phyloP scores from a whole-genome alignment of 139 green algal genomes.

The Chlamydomonas urium region DNA sequence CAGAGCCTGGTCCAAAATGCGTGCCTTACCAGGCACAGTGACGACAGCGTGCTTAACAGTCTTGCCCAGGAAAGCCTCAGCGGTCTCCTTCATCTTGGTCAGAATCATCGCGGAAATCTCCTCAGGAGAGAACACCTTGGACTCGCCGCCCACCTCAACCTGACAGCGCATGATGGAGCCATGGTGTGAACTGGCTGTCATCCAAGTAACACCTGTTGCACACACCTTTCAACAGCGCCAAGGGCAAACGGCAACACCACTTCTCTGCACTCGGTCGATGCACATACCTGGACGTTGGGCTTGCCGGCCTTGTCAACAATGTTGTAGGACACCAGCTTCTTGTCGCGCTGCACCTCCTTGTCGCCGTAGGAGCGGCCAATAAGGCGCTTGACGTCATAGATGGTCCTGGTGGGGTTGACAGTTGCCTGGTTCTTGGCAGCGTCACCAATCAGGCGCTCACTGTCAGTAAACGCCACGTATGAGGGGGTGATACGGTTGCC shows the following conservation, averaged over 20 bases:
- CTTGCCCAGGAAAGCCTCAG: conserved; percentile 83
- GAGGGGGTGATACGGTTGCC: conserved; percentile 98
- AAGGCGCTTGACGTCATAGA: conserved; percentile 98
- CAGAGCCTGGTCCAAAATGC: too few relatives aligned
- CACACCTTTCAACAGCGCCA: too few relatives aligned
- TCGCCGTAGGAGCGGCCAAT: conserved; percentile 95
- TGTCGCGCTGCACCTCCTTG: conserved; percentile 93
- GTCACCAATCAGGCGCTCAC: conserved; percentile 98
- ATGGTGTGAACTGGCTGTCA: too few relatives aligned
- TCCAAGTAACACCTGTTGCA: too few relatives aligned
- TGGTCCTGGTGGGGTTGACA: conserved; percentile 85
- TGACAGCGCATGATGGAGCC: too few relatives aligned
- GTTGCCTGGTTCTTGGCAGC: conserved; percentile 97
- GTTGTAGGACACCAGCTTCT: conserved; percentile 94
- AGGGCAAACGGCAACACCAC: too few relatives aligned
- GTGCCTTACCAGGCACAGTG: too few relatives aligned
- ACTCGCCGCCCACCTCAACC: conserved; percentile 6
- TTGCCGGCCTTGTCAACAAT: conserved; percentile 91
- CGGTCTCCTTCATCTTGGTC: conserved; percentile 90
- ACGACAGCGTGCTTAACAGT: conserved; percentile 91
- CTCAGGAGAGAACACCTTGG: conserved; percentile 86
- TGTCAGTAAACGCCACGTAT: conserved; percentile 99
- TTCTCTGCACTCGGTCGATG: too few relatives aligned
- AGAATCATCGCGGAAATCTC: conserved; percentile 98
- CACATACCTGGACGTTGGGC: conserved; percentile 72